These are phyloP conservation scores for Hydrangea macrophylla DNA, from an alignment of 148 eudicot genomes.

Conservation along the genomic window DNA sequence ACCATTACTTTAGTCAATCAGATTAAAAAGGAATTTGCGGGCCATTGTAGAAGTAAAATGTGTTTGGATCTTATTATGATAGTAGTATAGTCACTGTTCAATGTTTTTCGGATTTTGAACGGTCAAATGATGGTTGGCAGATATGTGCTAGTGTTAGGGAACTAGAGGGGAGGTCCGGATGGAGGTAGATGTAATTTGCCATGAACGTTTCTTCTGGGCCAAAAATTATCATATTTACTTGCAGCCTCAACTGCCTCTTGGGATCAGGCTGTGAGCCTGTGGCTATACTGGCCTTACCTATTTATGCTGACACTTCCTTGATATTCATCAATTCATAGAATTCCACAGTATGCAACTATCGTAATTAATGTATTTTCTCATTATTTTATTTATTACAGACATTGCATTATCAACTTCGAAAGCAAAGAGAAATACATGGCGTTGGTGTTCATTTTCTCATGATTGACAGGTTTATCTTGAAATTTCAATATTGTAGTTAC, in stretches of 20 bases:
- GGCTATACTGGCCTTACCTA: not conserved
- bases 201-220: not conserved
- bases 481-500: not conserved
- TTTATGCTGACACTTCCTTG: not conserved
- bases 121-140: too few species aligned
- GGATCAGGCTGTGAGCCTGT: not conserved
- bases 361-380: not conserved
- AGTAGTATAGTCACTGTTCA: too few species aligned
- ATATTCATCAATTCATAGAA: not conserved
- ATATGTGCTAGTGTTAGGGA: too few species aligned
- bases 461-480: conserved; percentile 66
- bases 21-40: too few species aligned
- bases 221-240: not conserved
- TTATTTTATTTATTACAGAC: conserved; percentile 41
- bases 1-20: too few species aligned
- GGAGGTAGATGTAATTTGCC: conserved; percentile 3
- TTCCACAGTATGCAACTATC: not conserved
- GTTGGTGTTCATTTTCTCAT: conserved; percentile 55
- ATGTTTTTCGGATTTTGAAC: too few species aligned
- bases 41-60: too few species aligned
- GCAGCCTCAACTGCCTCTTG: not conserved
- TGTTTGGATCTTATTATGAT: too few species aligned
- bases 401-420: conserved; percentile 41
- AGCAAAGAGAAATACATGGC: conserved; percentile 36
- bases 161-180: too few species aligned